Conservation (phyloP, 2,329 filamentous ascomycete species). For the Tolypocladium album region DNA sequence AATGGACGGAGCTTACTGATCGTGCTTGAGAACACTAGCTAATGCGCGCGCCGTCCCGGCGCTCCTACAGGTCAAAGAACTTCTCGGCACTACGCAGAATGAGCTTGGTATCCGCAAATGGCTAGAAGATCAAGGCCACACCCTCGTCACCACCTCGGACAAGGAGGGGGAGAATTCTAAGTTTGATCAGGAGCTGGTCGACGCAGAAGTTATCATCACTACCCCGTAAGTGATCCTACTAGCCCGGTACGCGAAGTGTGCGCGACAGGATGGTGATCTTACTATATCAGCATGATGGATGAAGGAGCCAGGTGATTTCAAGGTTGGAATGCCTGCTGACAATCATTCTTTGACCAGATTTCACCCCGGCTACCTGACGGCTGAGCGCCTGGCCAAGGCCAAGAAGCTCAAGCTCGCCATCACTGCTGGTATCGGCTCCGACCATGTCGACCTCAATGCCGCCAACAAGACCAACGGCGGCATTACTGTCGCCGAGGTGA, state of each 20-base stretch:
- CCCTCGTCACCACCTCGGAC: slow-evolving; percentile 91
- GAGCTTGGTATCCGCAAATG: slow-evolving; percentile 95
- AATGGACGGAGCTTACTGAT: not conserved
- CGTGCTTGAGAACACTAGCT: not conserved
- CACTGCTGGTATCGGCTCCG: slow-evolving; percentile 95
- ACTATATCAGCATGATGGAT: not conserved
- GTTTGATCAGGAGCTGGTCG: slow-evolving; percentile 91
- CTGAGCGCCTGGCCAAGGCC: slow-evolving; percentile 90
- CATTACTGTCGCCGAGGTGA: slow-evolving; percentile 94
- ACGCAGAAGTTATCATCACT: slow-evolving; percentile 98
- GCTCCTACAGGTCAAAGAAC: slow-evolving; percentile 50
- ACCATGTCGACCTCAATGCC: slow-evolving; percentile 93
- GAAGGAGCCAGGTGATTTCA: not conserved
- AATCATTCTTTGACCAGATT: slow-evolving; percentile 45
- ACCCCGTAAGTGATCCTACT: slow-evolving; percentile 57
- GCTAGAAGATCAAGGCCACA: slow-evolving; percentile 96
- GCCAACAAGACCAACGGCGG: slow-evolving; percentile 98
- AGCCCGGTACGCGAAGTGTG: not conserved
- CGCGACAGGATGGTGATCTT: not conserved
- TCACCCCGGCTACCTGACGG: slow-evolving; percentile 95
- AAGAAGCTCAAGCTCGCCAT: slow-evolving; percentile 98
- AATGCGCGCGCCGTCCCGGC: not conserved
- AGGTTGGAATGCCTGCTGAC: not conserved
- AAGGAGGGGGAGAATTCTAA: slow-evolving; percentile 90
- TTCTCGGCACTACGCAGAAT: slow-evolving; percentile 95